These are phyloP conservation scores for Mariannaea sp. DNA, from an alignment of 2,329 filamentous ascomycete species.

Conservation along the genomic window DNA sequence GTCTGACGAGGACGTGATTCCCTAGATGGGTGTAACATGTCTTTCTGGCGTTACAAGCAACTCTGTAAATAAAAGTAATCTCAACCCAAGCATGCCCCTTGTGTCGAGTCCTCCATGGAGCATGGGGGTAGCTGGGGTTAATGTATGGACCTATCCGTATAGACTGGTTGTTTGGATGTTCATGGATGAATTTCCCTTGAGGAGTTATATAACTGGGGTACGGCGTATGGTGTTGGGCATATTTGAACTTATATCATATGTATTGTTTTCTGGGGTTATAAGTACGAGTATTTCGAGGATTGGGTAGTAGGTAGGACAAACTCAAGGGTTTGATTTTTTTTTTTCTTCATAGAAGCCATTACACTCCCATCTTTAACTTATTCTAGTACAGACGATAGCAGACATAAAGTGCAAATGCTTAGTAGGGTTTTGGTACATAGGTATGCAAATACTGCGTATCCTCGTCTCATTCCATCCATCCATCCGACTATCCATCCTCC, in stretches of 20 bases:
- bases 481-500: no score
- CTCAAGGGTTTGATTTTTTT: neutral
- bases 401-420: constrained; percentile 13
- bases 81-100: neutral
- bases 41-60: neutral
- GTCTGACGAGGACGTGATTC: neutral
- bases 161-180: constrained; percentile 3
- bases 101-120: neutral
- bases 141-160: neutral
- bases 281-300: neutral
- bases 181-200: no score
- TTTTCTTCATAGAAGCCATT: constrained; percentile 11
- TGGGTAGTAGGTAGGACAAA: neutral
- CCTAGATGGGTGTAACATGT: constrained; percentile 11
- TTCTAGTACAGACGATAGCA: constrained; percentile 5
- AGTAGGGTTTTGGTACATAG: constrained; percentile 20
- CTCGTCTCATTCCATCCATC: no score
- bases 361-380: neutral
- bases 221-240: constrained; percentile 11
- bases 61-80: constrained; percentile 8
- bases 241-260: no score
- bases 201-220: no score
- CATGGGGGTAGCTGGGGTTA: neutral
- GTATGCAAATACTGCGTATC: constrained; percentile 10
- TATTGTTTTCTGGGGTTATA: constrained; percentile 11